Percentiles rank a stretch among this genome's conserved stretches.
phyloP scores from a whole-genome alignment of 2,329 filamentous ascomycete species.

The Aspergillus eucalypticola region DNA sequence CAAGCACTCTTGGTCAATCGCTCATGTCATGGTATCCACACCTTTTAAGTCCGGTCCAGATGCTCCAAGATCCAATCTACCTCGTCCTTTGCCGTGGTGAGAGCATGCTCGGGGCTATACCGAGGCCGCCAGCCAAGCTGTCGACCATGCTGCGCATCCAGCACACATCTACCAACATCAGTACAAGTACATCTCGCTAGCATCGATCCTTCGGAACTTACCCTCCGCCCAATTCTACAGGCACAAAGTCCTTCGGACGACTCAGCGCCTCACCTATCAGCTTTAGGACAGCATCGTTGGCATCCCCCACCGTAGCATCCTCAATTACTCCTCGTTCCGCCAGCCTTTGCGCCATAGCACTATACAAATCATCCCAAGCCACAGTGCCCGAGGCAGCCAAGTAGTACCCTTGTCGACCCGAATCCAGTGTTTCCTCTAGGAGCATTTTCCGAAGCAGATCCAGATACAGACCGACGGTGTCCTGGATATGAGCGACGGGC shows the following conservation, averaged over 20 bases:
- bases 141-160: not conserved
- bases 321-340: conserved; percentile 43
- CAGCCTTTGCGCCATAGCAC: conserved; percentile 46
- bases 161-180: not conserved
- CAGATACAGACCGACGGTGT: conserved; percentile 52
- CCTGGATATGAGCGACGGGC: conserved; percentile 56
- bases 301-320: conserved; percentile 38
- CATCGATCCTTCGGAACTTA: conserved; percentile 28
- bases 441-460: conserved; percentile 50
- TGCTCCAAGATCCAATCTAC: not conserved
- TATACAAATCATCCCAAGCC: conserved; percentile 55
- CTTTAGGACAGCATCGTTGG: conserved; percentile 39
- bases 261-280: conserved; percentile 47
- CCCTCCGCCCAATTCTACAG: conserved; percentile 47
- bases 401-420: conserved; percentile 53
- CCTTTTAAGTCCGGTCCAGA: not conserved
- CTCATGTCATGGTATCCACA: too few species aligned
- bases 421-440: conserved; percentile 34
- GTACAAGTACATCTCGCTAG: not conserved
- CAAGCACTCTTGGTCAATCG: too few species aligned
- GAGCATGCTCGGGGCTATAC: not conserved
- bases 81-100: not conserved
- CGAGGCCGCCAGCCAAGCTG: not conserved
- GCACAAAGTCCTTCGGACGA: conserved; percentile 39
- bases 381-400: conserved; percentile 53